A percentile compares a stretch with the other conserved stretches of the same genome.
Conservation (phyloP, 805 yeast species). For the Starmerella riodocensis region DNA sequence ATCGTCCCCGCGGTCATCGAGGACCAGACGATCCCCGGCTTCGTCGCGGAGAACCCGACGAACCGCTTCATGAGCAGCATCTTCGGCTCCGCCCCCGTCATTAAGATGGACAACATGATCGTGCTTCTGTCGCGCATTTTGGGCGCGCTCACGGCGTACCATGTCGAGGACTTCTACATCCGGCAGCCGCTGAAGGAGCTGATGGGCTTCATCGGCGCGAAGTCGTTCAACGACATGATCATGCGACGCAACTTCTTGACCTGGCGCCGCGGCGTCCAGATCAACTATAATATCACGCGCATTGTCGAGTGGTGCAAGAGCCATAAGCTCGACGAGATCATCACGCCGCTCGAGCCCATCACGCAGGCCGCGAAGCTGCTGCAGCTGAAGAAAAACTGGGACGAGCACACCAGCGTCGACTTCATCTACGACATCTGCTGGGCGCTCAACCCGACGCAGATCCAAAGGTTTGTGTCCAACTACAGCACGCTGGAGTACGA, state of each 20-base stretch:
- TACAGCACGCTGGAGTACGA: constrained; percentile 91
- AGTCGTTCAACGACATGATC: constrained; percentile 86
- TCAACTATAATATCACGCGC: constrained; percentile 90
- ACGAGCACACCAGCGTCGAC: constrained; percentile 61
- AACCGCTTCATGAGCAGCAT: constrained; percentile 60
- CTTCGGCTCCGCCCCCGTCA: constrained; percentile 38
- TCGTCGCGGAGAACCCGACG: constrained; percentile 63
- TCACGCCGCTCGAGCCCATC: constrained; percentile 69
- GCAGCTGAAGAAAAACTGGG: constrained; percentile 79
- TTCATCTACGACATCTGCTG: constrained; percentile 91
- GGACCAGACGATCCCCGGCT: constrained; percentile 92
- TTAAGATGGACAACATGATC: constrained; percentile 88
- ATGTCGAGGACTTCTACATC: constrained; percentile 72
- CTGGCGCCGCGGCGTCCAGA: constrained; percentile 96
- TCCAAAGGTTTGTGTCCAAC: constrained; percentile 79
- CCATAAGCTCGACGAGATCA: constrained; percentile 79
- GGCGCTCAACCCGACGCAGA: constrained; percentile 86
- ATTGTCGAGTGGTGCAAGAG: constrained; percentile 97
- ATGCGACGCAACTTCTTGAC: constrained; percentile 89
- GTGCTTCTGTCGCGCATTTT: constrained; percentile 79
- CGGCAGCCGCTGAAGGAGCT: constrained; percentile 74
- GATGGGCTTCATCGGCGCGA: constrained; percentile 75
- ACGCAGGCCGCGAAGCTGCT: constrained; percentile 85
- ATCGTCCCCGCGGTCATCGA: constrained; percentile 90
- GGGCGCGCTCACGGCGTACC: constrained; percentile 86